Evolutionary conservation across 495 filamentous ascomycete genomes (phyloP).

Genomic region (Schizothecium vesticola): DNA sequence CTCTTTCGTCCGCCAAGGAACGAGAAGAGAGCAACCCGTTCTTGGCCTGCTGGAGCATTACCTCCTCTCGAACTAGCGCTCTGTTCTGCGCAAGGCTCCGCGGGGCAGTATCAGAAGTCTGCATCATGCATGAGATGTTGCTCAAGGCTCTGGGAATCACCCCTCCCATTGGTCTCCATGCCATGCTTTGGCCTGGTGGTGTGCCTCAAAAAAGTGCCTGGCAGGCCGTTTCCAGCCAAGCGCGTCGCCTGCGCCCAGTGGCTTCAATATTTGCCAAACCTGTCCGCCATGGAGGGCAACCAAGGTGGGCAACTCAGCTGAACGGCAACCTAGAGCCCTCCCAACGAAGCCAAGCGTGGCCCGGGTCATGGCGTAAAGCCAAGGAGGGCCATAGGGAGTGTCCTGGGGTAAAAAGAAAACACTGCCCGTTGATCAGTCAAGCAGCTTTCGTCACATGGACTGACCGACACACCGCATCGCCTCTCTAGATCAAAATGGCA

Average conservation of each 20-base stretch:
- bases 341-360: background rate
- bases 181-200: background rate
- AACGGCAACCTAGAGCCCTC: background rate
- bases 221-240: background rate
- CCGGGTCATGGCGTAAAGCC: background rate
- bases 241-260: background rate
- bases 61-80: background rate
- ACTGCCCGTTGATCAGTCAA: background rate
- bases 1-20: background rate
- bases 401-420: background rate
- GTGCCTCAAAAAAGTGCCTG: background rate
- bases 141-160: background rate
- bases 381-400: background rate
- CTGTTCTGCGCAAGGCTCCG: background rate
- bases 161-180: background rate
- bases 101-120: background rate
- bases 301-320: background rate
- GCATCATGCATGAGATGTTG: background rate
- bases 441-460: background rate
- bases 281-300: background rate
- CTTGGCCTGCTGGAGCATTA: background rate
- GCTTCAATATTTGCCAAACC: background rate
- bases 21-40: background rate
- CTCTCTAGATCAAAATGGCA: background rate
- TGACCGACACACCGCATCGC: background rate